These are phyloP conservation scores for Alternaria sp. DNA, from an alignment of 2,329 filamentous ascomycete genomes.

Conservation along the genomic window DNA sequence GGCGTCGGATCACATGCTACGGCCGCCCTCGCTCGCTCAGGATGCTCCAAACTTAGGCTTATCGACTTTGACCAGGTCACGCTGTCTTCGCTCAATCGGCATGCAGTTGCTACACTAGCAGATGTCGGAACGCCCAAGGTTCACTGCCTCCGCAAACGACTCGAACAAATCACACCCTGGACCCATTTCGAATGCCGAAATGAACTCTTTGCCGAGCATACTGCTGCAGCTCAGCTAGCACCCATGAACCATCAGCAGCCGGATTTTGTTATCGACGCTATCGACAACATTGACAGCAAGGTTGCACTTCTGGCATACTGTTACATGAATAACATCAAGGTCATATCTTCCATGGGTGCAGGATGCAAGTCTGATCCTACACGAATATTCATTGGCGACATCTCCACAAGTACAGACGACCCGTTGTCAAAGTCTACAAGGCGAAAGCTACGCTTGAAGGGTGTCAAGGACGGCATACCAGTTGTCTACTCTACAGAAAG, in stretches of 20 bases:
- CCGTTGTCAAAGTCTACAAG: constrained; percentile 85
- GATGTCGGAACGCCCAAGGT: constrained; percentile 96
- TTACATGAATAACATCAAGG: constrained; percentile 74
- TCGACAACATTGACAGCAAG: constrained; percentile 98
- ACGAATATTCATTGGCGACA: constrained; percentile 87
- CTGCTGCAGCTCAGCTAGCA: constrained; percentile 70
- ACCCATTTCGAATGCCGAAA: constrained; percentile 84
- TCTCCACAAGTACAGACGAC: constrained; percentile 86
- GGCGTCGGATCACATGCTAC: constrained; percentile 94
- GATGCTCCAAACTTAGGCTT: constrained; percentile 84
- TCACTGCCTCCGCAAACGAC: constrained; percentile 75
- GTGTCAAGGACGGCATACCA: constrained; percentile 84
- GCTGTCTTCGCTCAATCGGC: constrained; percentile 90
- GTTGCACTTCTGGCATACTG: constrained; percentile 90
- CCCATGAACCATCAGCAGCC: constrained; percentile 72
- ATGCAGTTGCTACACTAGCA: constrained; percentile 90
- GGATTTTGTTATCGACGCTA: constrained; percentile 93
- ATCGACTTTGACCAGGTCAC: constrained; percentile 99
- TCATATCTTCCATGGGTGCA: constrained; percentile 95
- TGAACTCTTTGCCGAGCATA: constrained; percentile 77
- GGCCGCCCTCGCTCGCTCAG: constrained; percentile 84
- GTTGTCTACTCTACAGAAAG: constrained; percentile 94
- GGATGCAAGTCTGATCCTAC: constrained; percentile 91
- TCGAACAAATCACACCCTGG: constrained; percentile 92
- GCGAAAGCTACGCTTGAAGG: constrained; percentile 74